Percentiles rank a stretch among this genome's conserved stretches.
These are phyloP conservation scores for Ophidiomyces ophidiicola DNA, from an alignment of 2,329 filamentous ascomycete species.

Conservation along the genomic window DNA sequence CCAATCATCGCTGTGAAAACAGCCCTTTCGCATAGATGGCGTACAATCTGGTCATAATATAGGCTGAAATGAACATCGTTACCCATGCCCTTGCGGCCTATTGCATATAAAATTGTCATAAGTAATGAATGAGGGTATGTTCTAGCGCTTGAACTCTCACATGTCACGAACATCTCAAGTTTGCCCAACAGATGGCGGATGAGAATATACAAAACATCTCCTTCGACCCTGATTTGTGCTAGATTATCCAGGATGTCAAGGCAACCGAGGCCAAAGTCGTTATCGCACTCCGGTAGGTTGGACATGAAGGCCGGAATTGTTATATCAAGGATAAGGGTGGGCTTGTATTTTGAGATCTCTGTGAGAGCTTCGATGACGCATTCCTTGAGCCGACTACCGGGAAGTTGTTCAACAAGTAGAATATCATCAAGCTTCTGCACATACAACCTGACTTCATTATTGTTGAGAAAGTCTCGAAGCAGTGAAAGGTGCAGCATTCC, in stretches of 20 bases:
- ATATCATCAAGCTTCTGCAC: constrained; percentile 50
- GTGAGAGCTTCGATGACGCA: constrained; percentile 48
- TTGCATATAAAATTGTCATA: constrained; percentile 49
- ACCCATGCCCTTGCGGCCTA: constrained; percentile 40
- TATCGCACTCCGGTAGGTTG: constrained; percentile 46
- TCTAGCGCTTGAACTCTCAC: constrained; percentile 34
- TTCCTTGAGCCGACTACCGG: constrained; percentile 46
- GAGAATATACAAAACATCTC: constrained; percentile 51
- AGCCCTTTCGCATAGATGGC: constrained; percentile 32
- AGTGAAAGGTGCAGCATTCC: constrained; percentile 37
- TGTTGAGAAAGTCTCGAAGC: constrained; percentile 37
- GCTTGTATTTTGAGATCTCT: constrained; percentile 50
- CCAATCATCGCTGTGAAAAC: constrained; percentile 27
- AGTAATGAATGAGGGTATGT: constrained; percentile 49
- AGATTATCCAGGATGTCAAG: constrained; percentile 48
- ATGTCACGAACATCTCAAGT: constrained; percentile 42
- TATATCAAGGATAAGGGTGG: constrained; percentile 50
- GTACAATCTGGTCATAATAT: constrained; percentile 42
- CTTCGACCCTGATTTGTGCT: constrained; percentile 51
- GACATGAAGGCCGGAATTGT: constrained; percentile 56
- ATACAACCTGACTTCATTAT: constrained; percentile 42
- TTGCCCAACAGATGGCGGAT: constrained; percentile 53
- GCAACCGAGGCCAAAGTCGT: constrained; percentile 38
- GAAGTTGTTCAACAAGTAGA: constrained; percentile 46
- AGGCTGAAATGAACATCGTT: constrained; percentile 33